Base-by-base conservation (phyloP, 371 early-diverging fungal genomes). In the Fennellomyces sp. region DNA sequence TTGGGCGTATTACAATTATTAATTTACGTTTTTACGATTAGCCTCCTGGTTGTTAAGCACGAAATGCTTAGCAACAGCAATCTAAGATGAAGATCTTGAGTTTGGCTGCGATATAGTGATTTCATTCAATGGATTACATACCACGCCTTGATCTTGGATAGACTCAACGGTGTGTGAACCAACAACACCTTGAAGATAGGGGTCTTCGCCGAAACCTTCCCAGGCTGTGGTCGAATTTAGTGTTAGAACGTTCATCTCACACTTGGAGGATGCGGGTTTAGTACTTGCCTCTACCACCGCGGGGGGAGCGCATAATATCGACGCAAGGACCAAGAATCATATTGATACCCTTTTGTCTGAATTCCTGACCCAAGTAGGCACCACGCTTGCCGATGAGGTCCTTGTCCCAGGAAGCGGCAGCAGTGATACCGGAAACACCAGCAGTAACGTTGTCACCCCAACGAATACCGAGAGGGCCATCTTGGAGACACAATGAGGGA, bases 171-270 rank as follows among this genome's bases (percentile, higher is more conserved):
- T 76, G 35, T 69, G 58, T 1, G 56, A 52, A 51, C 65, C 63
- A 13, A 67, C 56, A 6, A 80, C 69, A 49, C 75, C 80, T 11
- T 73, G 52, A 7, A 88, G 71, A 49, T 66, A 88, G 3, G 88
- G 87, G 60, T 88, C 88, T 59, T 79, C 88, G 50, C 86, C 85
- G 25, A 73, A 75, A 31, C 72, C 71, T 71, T 88, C 88, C 81
- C 83, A 88, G 51, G 74, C 80, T 61, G 86, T 48, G 25, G 6
- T 23, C 8, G n/a, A n/a, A n/a, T n/a, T n/a, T n/a, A n/a, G n/a
- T n/a, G n/a, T n/a, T n/a, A n/a, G n/a, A n/a, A n/a, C n/a, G 21
- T 17, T 30, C n/a, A n/a, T n/a, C n/a, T n/a, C n/a, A n/a, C n/a
- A n/a, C n/a, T n/a, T n/a, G n/a, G n/a, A n/a, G n/a, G n/a, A n/a